These are phyloP conservation scores for Aspergillus olivimuriae DNA, from an alignment of 495 filamentous ascomycete genomes.

Conservation along the genomic window DNA sequence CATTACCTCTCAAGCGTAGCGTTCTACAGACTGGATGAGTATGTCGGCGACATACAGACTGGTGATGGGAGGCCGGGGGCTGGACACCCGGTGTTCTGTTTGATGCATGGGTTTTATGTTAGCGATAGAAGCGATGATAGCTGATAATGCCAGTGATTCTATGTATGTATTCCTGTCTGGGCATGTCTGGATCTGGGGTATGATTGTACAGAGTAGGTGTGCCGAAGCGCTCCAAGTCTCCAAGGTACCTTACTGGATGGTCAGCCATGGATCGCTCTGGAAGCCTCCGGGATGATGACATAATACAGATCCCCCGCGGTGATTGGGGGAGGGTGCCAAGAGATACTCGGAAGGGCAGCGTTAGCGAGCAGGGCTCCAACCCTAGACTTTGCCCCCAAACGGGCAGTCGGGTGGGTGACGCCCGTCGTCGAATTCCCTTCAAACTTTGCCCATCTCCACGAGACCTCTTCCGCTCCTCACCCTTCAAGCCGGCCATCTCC, in stretches of 20 bases:
- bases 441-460: constrained; percentile 32
- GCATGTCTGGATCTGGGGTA: background rate
- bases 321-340: constrained; percentile 3
- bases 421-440: constrained; percentile 27
- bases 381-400: constrained; percentile 28
- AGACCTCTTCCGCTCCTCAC: constrained; percentile 33
- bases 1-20: constrained; percentile 5
- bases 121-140: constrained; percentile 8
- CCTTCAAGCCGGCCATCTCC: constrained; percentile 38
- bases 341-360: constrained; percentile 17
- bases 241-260: background rate
- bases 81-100: constrained; percentile 4
- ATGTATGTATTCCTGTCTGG: background rate
- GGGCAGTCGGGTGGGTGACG: constrained; percentile 16
- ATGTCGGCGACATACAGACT: constrained; percentile 7
- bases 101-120: constrained; percentile 10
- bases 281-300: constrained; percentile 1
- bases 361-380: constrained; percentile 43
- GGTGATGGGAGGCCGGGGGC: background rate
- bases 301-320: constrained; percentile 8
- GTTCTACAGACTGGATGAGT: background rate
- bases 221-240: no score
- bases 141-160: constrained; percentile 1
- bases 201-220: no score
- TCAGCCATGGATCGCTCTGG: constrained; percentile 1